Base-by-base conservation (phyloP, 2,329 filamentous ascomycete species). In the Rosellinia necatrix region DNA sequence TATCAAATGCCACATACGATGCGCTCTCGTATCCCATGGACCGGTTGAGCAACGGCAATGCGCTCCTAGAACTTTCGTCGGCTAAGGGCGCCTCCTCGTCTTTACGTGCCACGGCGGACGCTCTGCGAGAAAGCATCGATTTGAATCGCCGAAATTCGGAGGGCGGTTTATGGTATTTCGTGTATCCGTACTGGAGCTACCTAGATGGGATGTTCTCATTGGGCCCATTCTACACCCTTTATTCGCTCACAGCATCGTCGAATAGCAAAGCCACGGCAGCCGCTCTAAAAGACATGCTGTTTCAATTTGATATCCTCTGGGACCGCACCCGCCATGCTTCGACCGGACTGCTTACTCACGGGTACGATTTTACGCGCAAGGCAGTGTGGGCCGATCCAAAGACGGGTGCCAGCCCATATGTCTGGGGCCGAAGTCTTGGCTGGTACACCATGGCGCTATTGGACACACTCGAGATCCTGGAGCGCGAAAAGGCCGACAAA, bases 191-290 rank as follows among this genome's bases (percentile, higher is more conserved):
- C 49, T 78, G 78, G 74, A 79, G 76, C 63, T 83, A 81, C 60
- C 70, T 81, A 3, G 80, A 83, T 59, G 80, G 79, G 55, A 79
- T 81, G 74, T 81, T 75, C 70, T 79, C 77, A 0, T 69, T 78
- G 8, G 70, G 74, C 6, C 75, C 78, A 0, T 82, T 78, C 61
- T 69, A 68, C 58, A 63, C 61, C 2, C 46, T 55, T 3, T 70
- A 72, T 38, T 61, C 74, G 1, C 53, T 69, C 1, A 71, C 71
- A 24, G 25, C 35, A 2, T 9, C 40, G 9, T 8, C n/a, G 19
- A 12, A 9, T 17, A 48, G n/a, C 30, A 32, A 49, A 1, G 44
- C 19, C 46, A 44, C 53, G 2, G 52, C 51, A 3, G 48, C 12
- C 10, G 61, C 62, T 8, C 56, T 70, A 3, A 58, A 64, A 25